A percentile compares a stretch with the other conserved stretches of the same genome.
phyloP scores from a whole-genome alignment of 2,329 filamentous ascomycete species.

The Aspergillus puulaauensis region DNA sequence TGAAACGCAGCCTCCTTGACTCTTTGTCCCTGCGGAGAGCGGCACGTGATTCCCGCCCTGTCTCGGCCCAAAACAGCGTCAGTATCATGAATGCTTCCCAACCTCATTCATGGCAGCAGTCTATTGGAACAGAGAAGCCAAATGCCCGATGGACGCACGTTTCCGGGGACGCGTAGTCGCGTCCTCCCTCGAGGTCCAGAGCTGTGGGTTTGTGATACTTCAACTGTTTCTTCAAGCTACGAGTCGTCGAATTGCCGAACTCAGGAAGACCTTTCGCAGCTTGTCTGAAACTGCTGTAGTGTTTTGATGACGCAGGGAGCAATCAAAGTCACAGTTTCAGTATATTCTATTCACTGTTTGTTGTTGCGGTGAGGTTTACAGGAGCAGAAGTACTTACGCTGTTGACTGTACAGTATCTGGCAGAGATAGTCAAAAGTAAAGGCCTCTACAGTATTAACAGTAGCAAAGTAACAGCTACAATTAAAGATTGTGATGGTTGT shows the following conservation, averaged over 20 bases:
- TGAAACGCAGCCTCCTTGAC: background rate
- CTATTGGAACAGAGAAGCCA: background rate
- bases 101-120: background rate
- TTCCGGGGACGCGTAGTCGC: conserved; percentile 4
- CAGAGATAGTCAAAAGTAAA: background rate
- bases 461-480: too few relatives aligned
- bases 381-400: too few relatives aligned
- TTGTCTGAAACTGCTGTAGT: too few relatives aligned
- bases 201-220: background rate
- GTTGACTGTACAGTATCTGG: too few relatives aligned
- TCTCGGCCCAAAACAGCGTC: conserved; percentile 7
- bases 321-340: too few relatives aligned
- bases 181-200: background rate
- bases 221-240: background rate
- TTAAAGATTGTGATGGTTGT: too few relatives aligned
- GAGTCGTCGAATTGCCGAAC: too few relatives aligned
- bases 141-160: background rate
- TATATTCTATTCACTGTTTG: too few relatives aligned
- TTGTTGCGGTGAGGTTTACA: too few relatives aligned
- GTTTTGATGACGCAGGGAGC: too few relatives aligned
- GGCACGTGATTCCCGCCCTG: conserved; percentile 9
- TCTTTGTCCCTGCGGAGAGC: background rate
- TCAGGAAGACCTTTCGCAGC: too few relatives aligned
- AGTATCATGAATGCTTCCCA: background rate
- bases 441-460: background rate